Base-by-base conservation (phyloP, 192 early-diverging fungal species). In the Diversispora eburnea region DNA sequence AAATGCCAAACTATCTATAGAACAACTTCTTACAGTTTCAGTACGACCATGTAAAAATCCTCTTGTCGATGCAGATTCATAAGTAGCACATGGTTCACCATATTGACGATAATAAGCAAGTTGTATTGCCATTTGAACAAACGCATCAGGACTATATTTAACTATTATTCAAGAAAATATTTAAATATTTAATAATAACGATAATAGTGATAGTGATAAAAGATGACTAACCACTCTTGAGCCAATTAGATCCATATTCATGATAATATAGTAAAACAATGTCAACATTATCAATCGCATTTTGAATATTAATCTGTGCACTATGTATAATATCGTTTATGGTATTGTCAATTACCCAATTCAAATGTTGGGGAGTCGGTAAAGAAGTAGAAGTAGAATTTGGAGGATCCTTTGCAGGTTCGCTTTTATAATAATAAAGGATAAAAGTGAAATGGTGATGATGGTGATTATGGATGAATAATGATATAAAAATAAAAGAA, bases 51-150 rank as follows among this genome's bases (percentile, higher is more conserved):
- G 91, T 61, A 86, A 78, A 83, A 92, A 92, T 43, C 79, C 58
- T 15, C 92, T 86, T 41, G 87, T 85, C 19, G 92, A 91, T 12
- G 92, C 86, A 20, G 92, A 87, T 72, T 94, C 91, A 76, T 94
- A 93, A 0, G 91, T 92, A 43, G 92, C 82, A 19, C 84, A 81
- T 7, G 88, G 87, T 56, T 82, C 77, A 17, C 89, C 89, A 77
- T 94, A 86, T 19, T 88, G 84, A 5, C 92, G 84, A 73, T 87
- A 86, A 82, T 92, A 94, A 8, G 96, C 89, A 8, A 94, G 74
- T 74, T 98, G 96, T 42, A 96, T 80, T 1, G 88, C 94, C 79
- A 98, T 84, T 81, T 98, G 96, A 48, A 97, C 82, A 81, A 86
- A 98, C 0, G 92, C 92, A 79, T 98, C 96, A 39, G 95, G 94